Base-by-base conservation (phyloP, 345 rosid genomes). In the Barbarea vulgaris region DNA sequence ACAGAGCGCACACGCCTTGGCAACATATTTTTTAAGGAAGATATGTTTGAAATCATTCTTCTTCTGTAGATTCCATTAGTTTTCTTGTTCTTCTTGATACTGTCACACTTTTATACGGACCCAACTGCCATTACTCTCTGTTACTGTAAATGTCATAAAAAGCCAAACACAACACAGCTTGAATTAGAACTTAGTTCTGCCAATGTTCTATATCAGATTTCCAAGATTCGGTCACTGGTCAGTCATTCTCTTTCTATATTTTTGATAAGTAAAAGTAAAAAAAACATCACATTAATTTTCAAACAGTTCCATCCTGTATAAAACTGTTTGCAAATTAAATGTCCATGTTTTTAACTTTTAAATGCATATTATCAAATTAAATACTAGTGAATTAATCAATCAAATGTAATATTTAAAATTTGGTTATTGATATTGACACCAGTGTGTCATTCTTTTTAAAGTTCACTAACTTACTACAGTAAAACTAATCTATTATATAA, bases 1-100 rank as follows among this genome's bases (percentile, higher is more conserved):
- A 30, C 51, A 30, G 42, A 65, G 51, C 28, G 30, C 51, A 64
- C 56, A 57, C 22, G 51, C 66, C 66, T 24, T 65, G 66, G 31
- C 59, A 36, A 50, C 68, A 50, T 47, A 62, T 76, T 53, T 56
- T 57, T 30, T 62, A 52, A 62, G 75, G 64, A 75, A 67, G 10
- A 69, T 51, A 61, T 31, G 13, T 52, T 68, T 31, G 39, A 75
- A 8, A 69, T 69, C 56, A 42, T 66, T 74, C 56, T 41, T 51
- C 28, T 68, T 76, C 5, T 53, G 75, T 76, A 76, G 80, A 69
- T 69, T 76, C 41, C 41, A 53, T 62, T 61, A 69, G 65, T 42
- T 69, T 59, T 59, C 7, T 21, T 44, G 30, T 69, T 52, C 39
- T 61, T 52, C 39, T 41, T 68, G 64, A 61, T 61, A 69, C 69